Evolutionary conservation across 108 stramenopile species (phyloP), one percentile per base, ranked within the genome.

Genomic region (Fragilariopsis cylindrus): DNA sequence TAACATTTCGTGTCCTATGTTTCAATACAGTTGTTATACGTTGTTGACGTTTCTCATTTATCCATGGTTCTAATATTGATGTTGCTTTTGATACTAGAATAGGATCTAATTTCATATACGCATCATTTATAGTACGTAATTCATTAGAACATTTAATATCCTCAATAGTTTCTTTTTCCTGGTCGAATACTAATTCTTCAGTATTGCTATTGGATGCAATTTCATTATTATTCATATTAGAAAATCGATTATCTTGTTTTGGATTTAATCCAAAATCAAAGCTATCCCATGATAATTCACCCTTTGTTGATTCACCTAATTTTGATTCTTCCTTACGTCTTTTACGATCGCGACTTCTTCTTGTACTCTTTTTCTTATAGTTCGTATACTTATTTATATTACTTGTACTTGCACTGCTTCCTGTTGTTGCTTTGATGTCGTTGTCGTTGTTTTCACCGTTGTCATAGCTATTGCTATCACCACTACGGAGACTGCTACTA

Each of bases 1-100:
- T 68, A 0, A 80, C 75, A 46, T 90, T 84, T 68, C 67, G 60
- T 0, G 93, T 94, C 21, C 93, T 71, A 67, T 88, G 72, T 16
- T 42, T 15, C 76, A 92, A 66, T 2, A 94, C 83, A 15, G 74
- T 48, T 30, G 85, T 71, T 42, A 94, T 88, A 6, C 93, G 86
- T 65, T 89, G 73, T 70, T 81, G 45, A 46, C 93, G 84, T 50
- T 84, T 76, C 0, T 69, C 60, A 46, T 76, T 67, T 30, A 94
- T 62, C 78, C 79, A 92, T 5, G 89, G 91, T 19, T 50, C 16
- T 18, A 87, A 58, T 3, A 74, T 16, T 15, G 70, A 54, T 21
- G 63, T 84, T 47, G 86, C 83, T 52, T 63, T 30, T 46, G 60
- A 49, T 3, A 87, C 65, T 18, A 63, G 16, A 3, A 55, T 60